These are phyloP conservation scores for Cyberlindnera galapagoensis DNA, from an alignment of 805 yeast genomes.

Conservation along the genomic window DNA sequence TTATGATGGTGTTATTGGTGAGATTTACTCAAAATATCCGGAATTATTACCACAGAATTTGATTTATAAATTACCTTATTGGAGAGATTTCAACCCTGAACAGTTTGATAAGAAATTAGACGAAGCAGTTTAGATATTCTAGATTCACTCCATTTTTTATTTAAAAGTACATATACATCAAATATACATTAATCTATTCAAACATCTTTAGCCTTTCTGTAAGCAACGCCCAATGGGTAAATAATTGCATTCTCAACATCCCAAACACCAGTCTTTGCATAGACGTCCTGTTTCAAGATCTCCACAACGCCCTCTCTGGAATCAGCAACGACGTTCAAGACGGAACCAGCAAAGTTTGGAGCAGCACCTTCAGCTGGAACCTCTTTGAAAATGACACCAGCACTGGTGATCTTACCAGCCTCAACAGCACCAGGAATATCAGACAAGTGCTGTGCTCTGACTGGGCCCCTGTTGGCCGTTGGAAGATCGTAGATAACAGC, in stretches of 20 bases:
- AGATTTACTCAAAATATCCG: slow-evolving; percentile 40
- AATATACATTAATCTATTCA: slow-evolving; percentile 1
- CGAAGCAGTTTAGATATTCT: not conserved
- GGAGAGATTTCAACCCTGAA: slow-evolving; percentile 30
- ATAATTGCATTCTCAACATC: slow-evolving; percentile 57
- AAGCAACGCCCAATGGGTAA: slow-evolving; percentile 46
- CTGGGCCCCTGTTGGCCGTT: slow-evolving; percentile 46
- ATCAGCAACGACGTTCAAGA: slow-evolving; percentile 56
- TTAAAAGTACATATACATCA: not conserved
- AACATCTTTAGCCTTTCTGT: slow-evolving; percentile 32
- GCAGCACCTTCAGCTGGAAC: slow-evolving; percentile 34
- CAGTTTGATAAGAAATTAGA: slow-evolving; percentile 4
- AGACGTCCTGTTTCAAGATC: slow-evolving; percentile 56
- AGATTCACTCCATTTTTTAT: not conserved
- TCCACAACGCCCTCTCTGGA: slow-evolving; percentile 60
- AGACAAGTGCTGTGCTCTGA: slow-evolving; percentile 48
- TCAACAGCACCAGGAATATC: slow-evolving; percentile 37
- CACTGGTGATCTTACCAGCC: slow-evolving; percentile 39
- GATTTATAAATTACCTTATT: slow-evolving; percentile 30
- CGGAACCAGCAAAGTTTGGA: slow-evolving; percentile 60
- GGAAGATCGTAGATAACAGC: slow-evolving; percentile 69
- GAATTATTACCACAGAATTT: slow-evolving; percentile 39
- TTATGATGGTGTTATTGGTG: slow-evolving; percentile 35
- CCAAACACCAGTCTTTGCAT: slow-evolving; percentile 66
- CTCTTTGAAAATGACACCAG: slow-evolving; percentile 47